A percentile compares a stretch with the other conserved stretches of the same genome.
Conservation (phyloP, 75 land plant species). For the Selaginella tamariscina region DNA sequence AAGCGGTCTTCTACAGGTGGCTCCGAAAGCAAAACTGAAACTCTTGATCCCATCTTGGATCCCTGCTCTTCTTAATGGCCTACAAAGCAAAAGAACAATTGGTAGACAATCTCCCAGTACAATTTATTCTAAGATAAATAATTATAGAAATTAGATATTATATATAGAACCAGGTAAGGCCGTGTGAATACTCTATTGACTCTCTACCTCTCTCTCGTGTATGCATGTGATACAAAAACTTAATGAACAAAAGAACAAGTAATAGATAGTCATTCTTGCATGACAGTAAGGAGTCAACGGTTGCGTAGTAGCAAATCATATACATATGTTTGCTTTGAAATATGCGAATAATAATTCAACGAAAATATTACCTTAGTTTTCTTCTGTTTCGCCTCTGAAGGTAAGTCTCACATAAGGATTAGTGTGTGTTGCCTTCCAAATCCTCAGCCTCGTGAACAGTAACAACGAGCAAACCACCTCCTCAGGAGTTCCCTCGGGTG, state of each 20-base stretch:
- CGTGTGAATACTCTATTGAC: too few species aligned
- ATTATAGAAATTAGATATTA: too few species aligned
- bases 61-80: constrained; percentile 64
- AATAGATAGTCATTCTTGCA: constrained; percentile 10
- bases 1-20: constrained; percentile 52
- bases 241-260: too few species aligned
- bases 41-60: constrained; percentile 77
- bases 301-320: background rate
- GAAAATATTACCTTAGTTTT: constrained; percentile 52
- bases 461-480: constrained; percentile 69
- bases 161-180: too few species aligned
- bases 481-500: constrained; percentile 67
- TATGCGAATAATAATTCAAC: background rate
- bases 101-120: too few species aligned
- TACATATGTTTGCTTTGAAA: too few species aligned
- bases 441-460: constrained; percentile 62
- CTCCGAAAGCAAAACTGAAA: constrained; percentile 49
- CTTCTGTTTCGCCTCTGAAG: constrained; percentile 53
- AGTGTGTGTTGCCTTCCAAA: constrained; percentile 79
- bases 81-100: constrained; percentile 18
- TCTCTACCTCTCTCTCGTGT: too few species aligned
- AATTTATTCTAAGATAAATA: too few species aligned
- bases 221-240: too few species aligned
- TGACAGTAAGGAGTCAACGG: background rate
- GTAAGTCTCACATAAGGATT: constrained; percentile 56